Base-by-base conservation (phyloP, 805 yeast genomes). In the Wickerhamiella alocasiicola region DNA sequence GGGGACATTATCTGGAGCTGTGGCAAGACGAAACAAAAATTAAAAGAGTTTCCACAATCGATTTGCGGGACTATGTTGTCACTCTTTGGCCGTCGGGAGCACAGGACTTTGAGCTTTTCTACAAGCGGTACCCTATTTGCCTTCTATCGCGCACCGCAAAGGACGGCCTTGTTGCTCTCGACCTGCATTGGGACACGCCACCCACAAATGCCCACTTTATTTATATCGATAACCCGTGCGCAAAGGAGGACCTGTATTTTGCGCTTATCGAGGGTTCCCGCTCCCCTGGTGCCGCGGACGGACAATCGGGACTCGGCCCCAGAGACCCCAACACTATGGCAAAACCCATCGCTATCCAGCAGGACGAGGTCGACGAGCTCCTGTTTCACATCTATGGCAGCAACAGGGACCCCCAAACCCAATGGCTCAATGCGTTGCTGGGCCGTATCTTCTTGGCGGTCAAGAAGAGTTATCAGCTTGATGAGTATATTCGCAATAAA, bases 231-330 rank as follows among this genome's bases (percentile, higher is more conserved):
- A 69, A 75, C 36, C 83, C 85, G 49, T 70, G 70, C 42, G 85
- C 79, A 35, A 88, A 88, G 53, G 98, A 91, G 58, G 95, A 88
- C 56, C 78, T 95, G 81, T 91, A 88, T 56, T 85, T 84, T 59
- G 76, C 82, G 1, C 64, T 91, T 41, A 66, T 88, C n/a, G 66
- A 78, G 43, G 93, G 43, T 24, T 40, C 48, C 34, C 46, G 43
- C 16, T 11, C 37, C n/a, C 31, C 44, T 28, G 41, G 37, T 20
- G 3, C 28, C 21, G 39, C 46, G 31, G n/a, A n/a, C n/a, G n/a
- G n/a, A n/a, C n/a, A n/a, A n/a, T n/a, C n/a, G n/a, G n/a, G n/a
- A n/a, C 25, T 49, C 21, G 50, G 49, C 13, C 49, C 50, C 19
- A 50, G 75, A 15, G 75, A 77, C 40, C 84, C 96, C 1, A 53